phyloP scores from a whole-genome alignment of 2,329 filamentous ascomycete species.

The Cytospora schulzeri region DNA sequence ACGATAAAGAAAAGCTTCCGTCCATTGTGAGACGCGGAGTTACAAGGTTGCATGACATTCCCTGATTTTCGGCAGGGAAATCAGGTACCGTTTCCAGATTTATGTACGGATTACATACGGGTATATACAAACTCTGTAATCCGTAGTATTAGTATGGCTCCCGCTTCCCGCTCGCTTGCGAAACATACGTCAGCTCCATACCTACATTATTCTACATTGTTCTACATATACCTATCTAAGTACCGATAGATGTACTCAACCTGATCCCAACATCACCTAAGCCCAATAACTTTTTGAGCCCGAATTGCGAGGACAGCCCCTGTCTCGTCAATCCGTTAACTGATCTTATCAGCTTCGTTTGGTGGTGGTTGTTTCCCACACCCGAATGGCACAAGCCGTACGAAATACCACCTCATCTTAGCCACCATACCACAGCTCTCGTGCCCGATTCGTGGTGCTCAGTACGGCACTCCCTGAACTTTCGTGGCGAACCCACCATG shows the following conservation, averaged over 20 bases:
- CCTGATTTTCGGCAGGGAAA: background rate
- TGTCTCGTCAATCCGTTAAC: background rate
- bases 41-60: background rate
- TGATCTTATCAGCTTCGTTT: background rate
- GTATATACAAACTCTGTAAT: background rate
- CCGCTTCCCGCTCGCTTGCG: background rate
- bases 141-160: too few relatives aligned
- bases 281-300: background rate
- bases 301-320: background rate
- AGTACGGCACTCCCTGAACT: background rate
- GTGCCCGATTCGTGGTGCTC: constrained; percentile 7
- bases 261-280: background rate
- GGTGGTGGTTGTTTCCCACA: background rate
- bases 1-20: background rate
- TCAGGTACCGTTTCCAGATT: background rate
- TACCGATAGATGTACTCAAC: background rate
- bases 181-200: constrained; percentile 5
- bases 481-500: constrained; percentile 20
- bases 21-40: background rate
- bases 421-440: background rate
- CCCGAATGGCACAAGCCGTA: background rate
- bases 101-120: background rate
- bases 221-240: constrained; percentile 3
- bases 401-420: background rate
- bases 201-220: background rate